A percentile compares a stretch with the other conserved stretches of the same genome.
Evolutionary conservation across 2,329 filamentous ascomycete genomes (phyloP).

Genomic region (Hymenoscyphus salicellus): DNA sequence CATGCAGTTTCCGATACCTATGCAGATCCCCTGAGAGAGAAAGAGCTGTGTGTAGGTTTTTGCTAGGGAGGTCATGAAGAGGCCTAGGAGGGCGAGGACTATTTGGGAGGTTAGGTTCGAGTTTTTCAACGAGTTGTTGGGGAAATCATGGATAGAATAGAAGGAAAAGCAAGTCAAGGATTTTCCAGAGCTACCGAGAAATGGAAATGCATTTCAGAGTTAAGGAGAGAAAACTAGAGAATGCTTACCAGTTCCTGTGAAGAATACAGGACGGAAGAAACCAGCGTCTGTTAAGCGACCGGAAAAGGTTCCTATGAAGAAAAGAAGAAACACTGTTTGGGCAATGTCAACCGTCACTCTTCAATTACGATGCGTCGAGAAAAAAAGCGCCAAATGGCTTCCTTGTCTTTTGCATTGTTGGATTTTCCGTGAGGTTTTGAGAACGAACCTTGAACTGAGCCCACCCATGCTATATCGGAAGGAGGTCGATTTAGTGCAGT

Average conservation of each 20-base stretch:
- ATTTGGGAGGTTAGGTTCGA: too few species aligned
- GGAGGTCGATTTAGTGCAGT: slow-evolving; percentile 36
- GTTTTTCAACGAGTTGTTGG: neutral
- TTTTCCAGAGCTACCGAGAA: too few species aligned
- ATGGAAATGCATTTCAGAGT: too few species aligned
- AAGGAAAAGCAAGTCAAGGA: too few species aligned
- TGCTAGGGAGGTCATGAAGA: slow-evolving; percentile 38
- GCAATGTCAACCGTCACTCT: neutral
- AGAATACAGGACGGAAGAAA: slow-evolving; percentile 34
- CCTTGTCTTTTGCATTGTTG: neutral
- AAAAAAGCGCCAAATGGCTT: neutral
- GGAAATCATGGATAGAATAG: neutral
- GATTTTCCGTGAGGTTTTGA: neutral
- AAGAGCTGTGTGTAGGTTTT: slow-evolving; percentile 41
- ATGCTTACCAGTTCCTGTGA: slow-evolving; percentile 12
- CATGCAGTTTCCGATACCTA: slow-evolving; percentile 40
- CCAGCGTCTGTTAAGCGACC: slow-evolving; percentile 45
- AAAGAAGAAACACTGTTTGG: slow-evolving; percentile 38
- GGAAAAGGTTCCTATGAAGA: slow-evolving; percentile 42
- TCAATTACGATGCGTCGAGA: neutral
- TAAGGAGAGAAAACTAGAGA: too few species aligned
- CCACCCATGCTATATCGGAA: slow-evolving; percentile 47
- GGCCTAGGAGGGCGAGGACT: slow-evolving; percentile 31
- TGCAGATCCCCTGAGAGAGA: slow-evolving; percentile 41
- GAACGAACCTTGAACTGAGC: slow-evolving; percentile 40